Evolutionary conservation across 73 alveolate genomes (phyloP).

Genomic region (Paramecium octaurelia): DNA sequence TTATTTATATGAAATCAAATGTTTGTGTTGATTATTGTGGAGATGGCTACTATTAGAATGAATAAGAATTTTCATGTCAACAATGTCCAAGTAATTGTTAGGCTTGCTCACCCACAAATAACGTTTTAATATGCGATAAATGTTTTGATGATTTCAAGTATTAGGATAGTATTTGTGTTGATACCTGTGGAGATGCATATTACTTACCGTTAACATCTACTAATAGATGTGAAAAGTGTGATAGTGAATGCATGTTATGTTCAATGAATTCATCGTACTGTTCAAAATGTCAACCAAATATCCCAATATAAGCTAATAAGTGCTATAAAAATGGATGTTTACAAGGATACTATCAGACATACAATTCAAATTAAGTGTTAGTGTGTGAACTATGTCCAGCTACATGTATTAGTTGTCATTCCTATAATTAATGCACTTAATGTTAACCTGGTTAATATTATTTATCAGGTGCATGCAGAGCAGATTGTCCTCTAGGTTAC

Average conservation of each 20-base stretch:
- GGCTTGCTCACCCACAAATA: neutral
- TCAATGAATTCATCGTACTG: conserved; percentile 13
- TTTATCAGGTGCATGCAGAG: neutral
- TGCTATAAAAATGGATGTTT: conserved; percentile 7
- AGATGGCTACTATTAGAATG: neutral
- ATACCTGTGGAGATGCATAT: neutral
- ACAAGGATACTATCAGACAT: neutral
- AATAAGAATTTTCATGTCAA: neutral
- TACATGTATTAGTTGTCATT: neutral
- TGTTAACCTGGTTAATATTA: neutral
- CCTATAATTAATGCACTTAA: neutral
- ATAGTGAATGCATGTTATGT: neutral
- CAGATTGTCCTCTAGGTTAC: neutral
- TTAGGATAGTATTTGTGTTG: neutral
- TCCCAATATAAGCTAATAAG: neutral
- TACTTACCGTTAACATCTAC: neutral
- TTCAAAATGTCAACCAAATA: neutral
- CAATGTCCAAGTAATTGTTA: neutral
- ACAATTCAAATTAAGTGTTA: neutral
- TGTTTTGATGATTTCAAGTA: neutral
- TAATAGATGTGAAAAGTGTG: neutral
- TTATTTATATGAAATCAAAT: neutral
- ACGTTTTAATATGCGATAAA: neutral
- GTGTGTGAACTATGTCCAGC: conserved; percentile 1
- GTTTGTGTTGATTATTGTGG: conserved; percentile 24